These are phyloP conservation scores for Pelargonium myrrhifolium DNA, from an alignment of 441 rosid species.

Conservation along the genomic window DNA sequence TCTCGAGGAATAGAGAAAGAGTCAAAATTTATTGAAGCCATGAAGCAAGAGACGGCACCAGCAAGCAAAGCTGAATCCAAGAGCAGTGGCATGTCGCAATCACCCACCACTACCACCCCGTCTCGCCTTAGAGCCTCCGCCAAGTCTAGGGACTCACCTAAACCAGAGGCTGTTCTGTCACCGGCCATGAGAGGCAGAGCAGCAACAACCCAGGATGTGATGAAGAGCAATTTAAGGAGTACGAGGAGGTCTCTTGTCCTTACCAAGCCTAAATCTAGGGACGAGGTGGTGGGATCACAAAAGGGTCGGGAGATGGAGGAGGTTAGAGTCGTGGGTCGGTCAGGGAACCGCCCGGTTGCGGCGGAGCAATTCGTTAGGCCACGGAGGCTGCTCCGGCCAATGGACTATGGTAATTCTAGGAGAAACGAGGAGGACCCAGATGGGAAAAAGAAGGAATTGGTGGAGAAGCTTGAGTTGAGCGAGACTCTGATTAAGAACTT, in stretches of 20 bases:
- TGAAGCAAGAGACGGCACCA: slow-evolving; percentile 6
- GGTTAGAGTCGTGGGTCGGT: slow-evolving; percentile 26
- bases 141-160: slow-evolving; percentile 32
- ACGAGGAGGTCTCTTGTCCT: slow-evolving; percentile 34
- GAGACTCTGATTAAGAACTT: slow-evolving; percentile 55
- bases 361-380: slow-evolving; percentile 51
- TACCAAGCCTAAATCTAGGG: slow-evolving; percentile 44
- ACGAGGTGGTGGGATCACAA: slow-evolving; percentile 35
- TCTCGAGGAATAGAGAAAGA: neutral
- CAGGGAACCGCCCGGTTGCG: slow-evolving; percentile 27
- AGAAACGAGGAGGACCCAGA: slow-evolving; percentile 24
- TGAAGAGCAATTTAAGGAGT: slow-evolving; percentile 28
- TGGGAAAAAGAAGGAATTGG: slow-evolving; percentile 32
- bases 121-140: slow-evolving; percentile 39
- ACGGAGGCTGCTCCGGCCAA: slow-evolving; percentile 28
- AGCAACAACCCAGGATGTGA: slow-evolving; percentile 33
- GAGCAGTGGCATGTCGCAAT: slow-evolving; percentile 19
- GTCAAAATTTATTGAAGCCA: neutral
- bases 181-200: slow-evolving; percentile 28
- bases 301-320: slow-evolving; percentile 26
- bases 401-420: slow-evolving; percentile 18
- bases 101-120: slow-evolving; percentile 28
- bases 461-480: slow-evolving; percentile 39
- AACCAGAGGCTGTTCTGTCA: slow-evolving; percentile 15
- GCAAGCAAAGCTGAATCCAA: slow-evolving; percentile 18